Evolutionary conservation across 129 eudicot genomes (phyloP).

Genomic region (Kitagawia praeruptora): DNA sequence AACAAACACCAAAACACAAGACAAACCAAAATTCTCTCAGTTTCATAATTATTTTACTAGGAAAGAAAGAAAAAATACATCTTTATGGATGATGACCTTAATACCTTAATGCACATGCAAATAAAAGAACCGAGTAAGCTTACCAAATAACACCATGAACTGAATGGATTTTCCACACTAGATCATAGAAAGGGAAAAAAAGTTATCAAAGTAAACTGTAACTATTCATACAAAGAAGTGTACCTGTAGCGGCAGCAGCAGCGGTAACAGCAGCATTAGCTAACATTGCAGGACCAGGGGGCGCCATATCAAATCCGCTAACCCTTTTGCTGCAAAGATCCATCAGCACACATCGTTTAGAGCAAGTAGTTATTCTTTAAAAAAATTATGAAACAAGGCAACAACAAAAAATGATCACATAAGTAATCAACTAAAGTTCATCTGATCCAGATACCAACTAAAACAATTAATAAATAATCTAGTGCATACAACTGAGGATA

Average conservation of each 20-base stretch:
- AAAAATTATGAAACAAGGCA: neutral
- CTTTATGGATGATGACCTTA: constrained; percentile 37
- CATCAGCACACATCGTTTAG: neutral
- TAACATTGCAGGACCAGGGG: constrained; percentile 85
- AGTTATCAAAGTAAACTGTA: constrained; percentile 33
- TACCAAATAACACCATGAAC: constrained; percentile 89
- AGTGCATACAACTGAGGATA: neutral
- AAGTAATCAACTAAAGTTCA: neutral
- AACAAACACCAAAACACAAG: constrained; percentile 89
- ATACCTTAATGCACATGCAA: constrained; percentile 30
- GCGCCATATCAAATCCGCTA: constrained; percentile 99
- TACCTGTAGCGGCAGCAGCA: constrained; percentile 66
- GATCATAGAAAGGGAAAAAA: constrained; percentile 35
- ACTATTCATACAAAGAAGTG: constrained; percentile 14
- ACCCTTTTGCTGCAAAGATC: constrained; percentile 67
- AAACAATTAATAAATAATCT: neutral
- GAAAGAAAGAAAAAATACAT: constrained; percentile 34
- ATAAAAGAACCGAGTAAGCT: constrained; percentile 52
- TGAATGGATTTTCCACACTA: constrained; percentile 80
- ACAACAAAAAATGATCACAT: neutral
- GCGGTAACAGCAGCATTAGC: constrained; percentile 45
- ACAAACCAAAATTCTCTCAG: constrained; percentile 95
- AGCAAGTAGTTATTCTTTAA: neutral
- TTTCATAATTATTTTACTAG: constrained; percentile 52
- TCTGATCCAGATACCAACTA: neutral